Percentiles rank a stretch among this genome's conserved stretches.
Evolutionary conservation across 768 basidiomycete species (phyloP).

Genomic region (Aureoboletus auriporus): DNA sequence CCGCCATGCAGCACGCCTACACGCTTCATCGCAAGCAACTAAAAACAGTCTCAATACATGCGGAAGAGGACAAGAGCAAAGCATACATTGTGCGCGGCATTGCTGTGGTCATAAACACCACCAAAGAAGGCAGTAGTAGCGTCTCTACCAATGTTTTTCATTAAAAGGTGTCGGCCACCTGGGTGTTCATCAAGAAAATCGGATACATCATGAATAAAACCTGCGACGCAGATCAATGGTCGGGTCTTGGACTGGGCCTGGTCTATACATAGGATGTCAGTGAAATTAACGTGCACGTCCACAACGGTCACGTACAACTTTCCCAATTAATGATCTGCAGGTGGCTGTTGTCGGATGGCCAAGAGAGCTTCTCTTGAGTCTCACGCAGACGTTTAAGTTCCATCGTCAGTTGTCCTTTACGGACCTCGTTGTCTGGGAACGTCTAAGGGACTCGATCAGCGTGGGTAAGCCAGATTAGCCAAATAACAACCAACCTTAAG

Average conservation of each 20-base stretch:
- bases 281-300: background rate
- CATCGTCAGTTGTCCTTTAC: slow-evolving; percentile 93
- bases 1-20: slow-evolving; percentile 53
- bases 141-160: slow-evolving; percentile 84
- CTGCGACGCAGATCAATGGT: slow-evolving; percentile 81
- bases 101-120: slow-evolving; percentile 85
- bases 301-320: slow-evolving; percentile 51
- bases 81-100: slow-evolving; percentile 80
- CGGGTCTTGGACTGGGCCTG: slow-evolving; percentile 76
- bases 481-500: slow-evolving; percentile 39
- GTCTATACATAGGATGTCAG: slow-evolving; percentile 39
- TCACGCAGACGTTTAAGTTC: slow-evolving; percentile 81
- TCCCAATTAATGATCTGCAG: slow-evolving; percentile 86
- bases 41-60: slow-evolving; percentile 3
- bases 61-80: background rate
- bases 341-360: slow-evolving; percentile 75
- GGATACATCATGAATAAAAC: slow-evolving; percentile 89
- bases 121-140: slow-evolving; percentile 95
- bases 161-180: slow-evolving; percentile 80
- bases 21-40: slow-evolving; percentile 46
- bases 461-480: background rate
- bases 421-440: slow-evolving; percentile 70
- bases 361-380: slow-evolving; percentile 69
- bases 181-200: slow-evolving; percentile 89
- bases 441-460: slow-evolving; percentile 16